Evolutionary conservation across 306 rosid species (phyloP).

Genomic region (Erythrophleum fordii): DNA sequence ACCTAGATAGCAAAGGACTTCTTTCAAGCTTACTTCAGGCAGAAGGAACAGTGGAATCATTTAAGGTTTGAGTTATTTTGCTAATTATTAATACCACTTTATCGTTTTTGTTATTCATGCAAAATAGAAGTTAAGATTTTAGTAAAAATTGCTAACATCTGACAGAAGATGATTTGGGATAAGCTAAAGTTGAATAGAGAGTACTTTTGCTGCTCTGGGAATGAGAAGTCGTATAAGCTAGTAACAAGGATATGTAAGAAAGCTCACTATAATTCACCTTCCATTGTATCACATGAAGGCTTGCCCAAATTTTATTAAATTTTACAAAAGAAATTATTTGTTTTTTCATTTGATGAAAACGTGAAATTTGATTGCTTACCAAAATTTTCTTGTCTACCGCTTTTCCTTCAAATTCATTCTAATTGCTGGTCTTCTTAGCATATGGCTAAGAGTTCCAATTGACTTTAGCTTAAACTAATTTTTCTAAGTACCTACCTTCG

Average conservation of each 20-base stretch:
- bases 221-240: neutral
- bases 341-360: neutral
- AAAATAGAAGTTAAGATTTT: neutral
- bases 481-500: too few species aligned
- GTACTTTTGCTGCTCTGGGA: neutral
- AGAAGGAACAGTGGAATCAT: constrained; percentile 84
- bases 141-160: neutral
- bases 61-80: constrained; percentile 65
- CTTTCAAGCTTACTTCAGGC: constrained; percentile 66
- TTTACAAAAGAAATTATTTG: neutral
- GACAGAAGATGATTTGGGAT: neutral
- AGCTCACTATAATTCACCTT: neutral
- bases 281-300: neutral
- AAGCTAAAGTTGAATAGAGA: neutral
- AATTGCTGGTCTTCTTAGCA: neutral
- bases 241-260: neutral
- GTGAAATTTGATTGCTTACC: neutral
- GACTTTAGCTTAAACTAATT: too few species aligned
- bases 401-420: neutral
- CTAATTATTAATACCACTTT: neutral
- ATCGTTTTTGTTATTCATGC: neutral
- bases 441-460: neutral
- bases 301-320: neutral
- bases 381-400: neutral
- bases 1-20: constrained; percentile 81